Evolutionary conservation across 495 filamentous ascomycete species (phyloP), one percentile per base, ranked within the genome.

Genomic region (Neohortaea acidophila): DNA sequence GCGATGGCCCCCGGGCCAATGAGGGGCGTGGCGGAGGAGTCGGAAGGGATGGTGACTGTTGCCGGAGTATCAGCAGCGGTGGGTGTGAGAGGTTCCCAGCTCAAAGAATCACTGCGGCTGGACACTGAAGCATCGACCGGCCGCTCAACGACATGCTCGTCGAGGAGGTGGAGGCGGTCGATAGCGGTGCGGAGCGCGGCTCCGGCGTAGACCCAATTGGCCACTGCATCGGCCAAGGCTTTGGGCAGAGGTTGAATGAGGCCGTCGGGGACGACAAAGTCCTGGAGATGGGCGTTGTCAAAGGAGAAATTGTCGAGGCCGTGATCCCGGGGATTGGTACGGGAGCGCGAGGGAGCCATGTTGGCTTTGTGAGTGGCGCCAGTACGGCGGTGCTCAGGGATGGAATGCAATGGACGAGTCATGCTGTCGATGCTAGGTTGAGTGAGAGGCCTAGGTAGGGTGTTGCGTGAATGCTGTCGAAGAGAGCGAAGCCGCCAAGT

Each of bases 231-330:
- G 21, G 36, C 32, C 4, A 59, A 38, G 3, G 33, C 17, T 9
- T 25, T 9, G 2, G 56, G 48, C 6, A 61, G 32, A 12, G 24
- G 33, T 14, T 39, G 26, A 41, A 47, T 44, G 8, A 58, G 39
- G 17, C 44, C 26, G 2, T 47, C 32, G 7, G 51, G 39, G 13
- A 57, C 44, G 26, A 36, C 30, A 47, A 49, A 57, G 5, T 23
- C 32, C 1, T 32, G n/a, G 13, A 57, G 49, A 37, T 58, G 48
- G 1, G 12, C 32, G 0, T 45, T 34, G 22, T 54, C 39, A 49
- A 55, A 59, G 29, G 44, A 48, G 50, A 61, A 59, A 28, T 48
- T 45, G 30, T 54, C 45, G n/a, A 41, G 25, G 27, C 55, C 50
- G 18, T 44, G 44, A 38, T 51, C 48, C 6, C 32, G 8, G 11